phyloP scores from a whole-genome alignment of 495 filamentous ascomycete genomes.

The Sabuloglossum arenarium region DNA sequence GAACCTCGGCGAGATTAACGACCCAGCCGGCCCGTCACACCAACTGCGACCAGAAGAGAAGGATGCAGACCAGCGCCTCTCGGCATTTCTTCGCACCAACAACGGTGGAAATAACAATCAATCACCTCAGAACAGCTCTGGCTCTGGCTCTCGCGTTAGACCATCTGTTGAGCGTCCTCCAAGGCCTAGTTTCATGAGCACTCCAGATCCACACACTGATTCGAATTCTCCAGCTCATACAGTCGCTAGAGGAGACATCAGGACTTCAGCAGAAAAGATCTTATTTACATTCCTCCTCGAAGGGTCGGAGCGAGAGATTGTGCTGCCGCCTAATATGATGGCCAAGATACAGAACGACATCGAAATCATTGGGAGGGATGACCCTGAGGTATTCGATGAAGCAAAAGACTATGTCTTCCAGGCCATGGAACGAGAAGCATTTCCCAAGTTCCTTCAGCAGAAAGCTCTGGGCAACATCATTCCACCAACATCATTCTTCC shows the following conservation, averaged over 20 bases:
- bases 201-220: slow-evolving; percentile 32
- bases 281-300: slow-evolving; percentile 88
- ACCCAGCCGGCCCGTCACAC: slow-evolving; percentile 31
- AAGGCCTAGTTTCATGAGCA: slow-evolving; percentile 47
- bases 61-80: slow-evolving; percentile 64
- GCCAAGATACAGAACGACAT: slow-evolving; percentile 61
- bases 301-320: slow-evolving; percentile 86
- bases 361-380: slow-evolving; percentile 75
- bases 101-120: slow-evolving; percentile 26
- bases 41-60: slow-evolving; percentile 33
- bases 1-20: slow-evolving; percentile 40
- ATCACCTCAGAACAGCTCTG: slow-evolving; percentile 27
- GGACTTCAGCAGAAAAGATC: slow-evolving; percentile 89
- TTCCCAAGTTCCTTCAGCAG: slow-evolving; percentile 82
- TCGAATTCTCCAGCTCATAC: slow-evolving; percentile 68
- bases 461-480: slow-evolving; percentile 93
- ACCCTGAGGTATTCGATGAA: slow-evolving; percentile 89
- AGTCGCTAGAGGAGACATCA: slow-evolving; percentile 67
- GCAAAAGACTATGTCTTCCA: slow-evolving; percentile 99
- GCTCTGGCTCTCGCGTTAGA: slow-evolving; percentile 28
- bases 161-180: slow-evolving; percentile 30
- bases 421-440: slow-evolving; percentile 97
- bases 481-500: slow-evolving; percentile 62
- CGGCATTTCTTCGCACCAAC: slow-evolving; percentile 72
- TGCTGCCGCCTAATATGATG: slow-evolving; percentile 69